These are phyloP conservation scores for Stropharia rugosoannulata DNA, from an alignment of 768 basidiomycete species.

Conservation along the genomic window DNA sequence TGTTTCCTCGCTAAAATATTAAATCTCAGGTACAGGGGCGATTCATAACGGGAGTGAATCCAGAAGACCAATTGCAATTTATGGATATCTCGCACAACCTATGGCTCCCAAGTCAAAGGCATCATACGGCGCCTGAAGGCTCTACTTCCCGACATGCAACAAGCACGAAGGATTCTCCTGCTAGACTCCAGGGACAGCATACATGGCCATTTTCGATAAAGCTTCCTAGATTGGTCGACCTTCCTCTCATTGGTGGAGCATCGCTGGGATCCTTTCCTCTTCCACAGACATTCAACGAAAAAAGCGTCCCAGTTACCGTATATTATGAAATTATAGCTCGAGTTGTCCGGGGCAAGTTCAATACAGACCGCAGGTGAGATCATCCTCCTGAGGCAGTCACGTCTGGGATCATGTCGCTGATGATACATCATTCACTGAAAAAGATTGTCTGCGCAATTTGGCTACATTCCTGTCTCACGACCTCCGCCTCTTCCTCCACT, in stretches of 20 bases:
- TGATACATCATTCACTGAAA: not conserved
- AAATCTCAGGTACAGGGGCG: conserved; percentile 32
- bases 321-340: conserved; percentile 33
- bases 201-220: conserved; percentile 36
- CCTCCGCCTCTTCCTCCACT: conserved; percentile 30
- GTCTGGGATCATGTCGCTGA: not conserved
- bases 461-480: conserved; percentile 29
- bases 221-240: conserved; percentile 34
- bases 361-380: conserved; percentile 30
- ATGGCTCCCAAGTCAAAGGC: conserved; percentile 31
- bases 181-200: conserved; percentile 33
- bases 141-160: not conserved
- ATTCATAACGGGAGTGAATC: conserved; percentile 34
- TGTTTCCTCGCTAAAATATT: conserved; percentile 1
- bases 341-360: conserved; percentile 25
- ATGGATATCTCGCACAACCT: conserved; percentile 29
- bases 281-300: conserved; percentile 38
- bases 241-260: conserved; percentile 15
- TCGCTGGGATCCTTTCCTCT: conserved; percentile 22
- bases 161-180: conserved; percentile 9
- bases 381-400: not conserved
- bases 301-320: conserved; percentile 31
- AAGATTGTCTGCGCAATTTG: conserved; percentile 28
- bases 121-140: conserved; percentile 18
- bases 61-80: conserved; percentile 30